Percentiles rank a stretch among this genome's conserved stretches.
Evolutionary conservation across 73 alveolate species (phyloP).

Genomic region (Tetrahymena malaccensis): DNA sequence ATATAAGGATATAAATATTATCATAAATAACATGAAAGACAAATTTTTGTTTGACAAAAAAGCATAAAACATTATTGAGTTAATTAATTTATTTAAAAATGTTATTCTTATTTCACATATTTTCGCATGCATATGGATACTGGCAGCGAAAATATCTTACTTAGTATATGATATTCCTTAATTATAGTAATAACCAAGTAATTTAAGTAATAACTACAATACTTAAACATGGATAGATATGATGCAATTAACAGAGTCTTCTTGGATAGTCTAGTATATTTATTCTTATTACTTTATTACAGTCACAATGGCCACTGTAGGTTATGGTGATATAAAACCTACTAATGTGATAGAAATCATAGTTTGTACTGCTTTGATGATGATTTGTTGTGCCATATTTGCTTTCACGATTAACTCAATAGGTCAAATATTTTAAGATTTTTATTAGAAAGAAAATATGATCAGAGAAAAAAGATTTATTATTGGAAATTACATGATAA

Average conservation of each 20-base stretch:
- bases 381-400: slow-evolving; percentile 5
- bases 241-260: not conserved
- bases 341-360: not conserved
- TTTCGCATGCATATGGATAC: slow-evolving; percentile 27
- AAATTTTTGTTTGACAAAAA: not conserved
- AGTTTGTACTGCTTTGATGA: too few species aligned
- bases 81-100: slow-evolving; percentile 1
- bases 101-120: slow-evolving; percentile 15
- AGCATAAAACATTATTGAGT: not conserved
- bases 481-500: slow-evolving; percentile 11
- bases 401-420: slow-evolving; percentile 8
- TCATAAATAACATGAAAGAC: not conserved
- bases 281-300: slow-evolving; percentile 19
- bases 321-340: slow-evolving; percentile 23
- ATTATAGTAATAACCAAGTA: not conserved
- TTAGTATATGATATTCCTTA: not conserved
- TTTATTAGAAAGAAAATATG: not conserved
- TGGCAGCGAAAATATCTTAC: slow-evolving; percentile 1
- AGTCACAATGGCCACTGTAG: slow-evolving; percentile 26
- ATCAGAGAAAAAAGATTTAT: slow-evolving; percentile 1
- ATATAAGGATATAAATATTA: not conserved
- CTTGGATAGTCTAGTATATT: not conserved
- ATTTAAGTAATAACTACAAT: not conserved
- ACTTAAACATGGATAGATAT: slow-evolving; percentile 6
- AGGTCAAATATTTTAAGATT: not conserved